These are phyloP conservation scores for Hypoxylon sp. DNA, from an alignment of 2,329 filamentous ascomycete genomes.

Conservation along the genomic window DNA sequence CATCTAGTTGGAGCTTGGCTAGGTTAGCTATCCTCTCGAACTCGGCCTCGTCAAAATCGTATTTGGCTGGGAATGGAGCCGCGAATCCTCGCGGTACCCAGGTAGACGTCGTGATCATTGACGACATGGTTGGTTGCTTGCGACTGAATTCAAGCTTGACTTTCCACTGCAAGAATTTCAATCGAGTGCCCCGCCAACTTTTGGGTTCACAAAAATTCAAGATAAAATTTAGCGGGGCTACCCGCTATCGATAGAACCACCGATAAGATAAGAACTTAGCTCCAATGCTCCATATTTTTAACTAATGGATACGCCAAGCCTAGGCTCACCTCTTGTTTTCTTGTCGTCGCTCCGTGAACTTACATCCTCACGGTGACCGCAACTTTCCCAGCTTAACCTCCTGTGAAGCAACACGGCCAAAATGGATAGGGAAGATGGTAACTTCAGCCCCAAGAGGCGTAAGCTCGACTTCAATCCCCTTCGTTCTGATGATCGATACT, in stretches of 20 bases:
- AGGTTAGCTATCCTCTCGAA: constrained; percentile 78
- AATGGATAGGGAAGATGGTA: constrained; percentile 47
- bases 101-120: constrained; percentile 79
- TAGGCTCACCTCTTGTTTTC: constrained; percentile 18
- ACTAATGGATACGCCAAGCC: constrained; percentile 1
- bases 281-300: constrained; percentile 1
- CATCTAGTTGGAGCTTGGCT: constrained; percentile 83
- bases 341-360: constrained; percentile 4
- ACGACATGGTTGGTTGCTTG: constrained; percentile 55
- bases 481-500: constrained; percentile 64
- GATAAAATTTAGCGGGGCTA: constrained; percentile 40
- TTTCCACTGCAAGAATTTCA: constrained; percentile 11
- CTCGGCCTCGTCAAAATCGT: constrained; percentile 78
- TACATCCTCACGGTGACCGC: constrained; percentile 2
- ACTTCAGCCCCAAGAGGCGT: constrained; percentile 67
- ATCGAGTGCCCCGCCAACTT: constrained; percentile 41
- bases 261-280: constrained; percentile 34
- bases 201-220: constrained; percentile 33
- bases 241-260: constrained; percentile 19
- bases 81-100: constrained; percentile 83
- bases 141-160: neutral
- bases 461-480: constrained; percentile 69
- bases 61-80: constrained; percentile 77
- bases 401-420: constrained; percentile 2
- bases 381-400: neutral